Base-by-base conservation (phyloP, 768 basidiomycete species). In the Amanita pseudoporphyria region DNA sequence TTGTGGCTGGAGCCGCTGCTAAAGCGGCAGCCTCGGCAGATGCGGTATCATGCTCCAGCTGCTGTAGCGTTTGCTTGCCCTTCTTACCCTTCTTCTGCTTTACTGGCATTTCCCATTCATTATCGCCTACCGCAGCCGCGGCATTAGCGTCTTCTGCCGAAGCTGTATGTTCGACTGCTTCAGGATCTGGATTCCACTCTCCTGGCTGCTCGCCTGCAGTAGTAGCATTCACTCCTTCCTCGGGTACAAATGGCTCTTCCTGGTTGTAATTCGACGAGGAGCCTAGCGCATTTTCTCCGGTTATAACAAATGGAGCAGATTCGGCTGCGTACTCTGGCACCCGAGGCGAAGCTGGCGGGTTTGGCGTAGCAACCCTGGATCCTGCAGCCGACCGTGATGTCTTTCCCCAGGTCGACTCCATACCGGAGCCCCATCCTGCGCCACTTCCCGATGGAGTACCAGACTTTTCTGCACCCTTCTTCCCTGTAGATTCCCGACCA, bases 51-150 rank as follows among this genome's bases (percentile, higher is more conserved):
- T 28, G 26, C 26, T 28, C 26, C 7, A 7, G 21, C 24, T 41
- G 28, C 14, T 24, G 21, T 32, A 9, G 44, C 9, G 6, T 28
- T 50, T 40, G 13, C 10, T 53, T 55, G 49, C 49, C 57, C 45
- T 64, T 63, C 40, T 59, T 59, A 22, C 56, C 55, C 52, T 60
- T 57, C 51, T 58, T 55, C 42, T 56, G 56, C 49, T 58, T 58
- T 39, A 41, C 30, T 36, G 52, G 54, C 35, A 47, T 45, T 26
- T 51, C 56, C 36, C 43, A 49, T 9, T 22, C 40, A 10, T 12
- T 18, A 14, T 47, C 35, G 3, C 26, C 21, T 10, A 16, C 45
- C 7, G 12, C 33, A 19, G 45, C 45, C 16, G 46, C 32, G n/a
- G 21, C 22, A 14, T 28, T 33, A 28, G 26, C 26, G 18, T 16